phyloP scores from a whole-genome alignment of 2,329 filamentous ascomycete genomes.

The Ophiobolus disseminans region DNA sequence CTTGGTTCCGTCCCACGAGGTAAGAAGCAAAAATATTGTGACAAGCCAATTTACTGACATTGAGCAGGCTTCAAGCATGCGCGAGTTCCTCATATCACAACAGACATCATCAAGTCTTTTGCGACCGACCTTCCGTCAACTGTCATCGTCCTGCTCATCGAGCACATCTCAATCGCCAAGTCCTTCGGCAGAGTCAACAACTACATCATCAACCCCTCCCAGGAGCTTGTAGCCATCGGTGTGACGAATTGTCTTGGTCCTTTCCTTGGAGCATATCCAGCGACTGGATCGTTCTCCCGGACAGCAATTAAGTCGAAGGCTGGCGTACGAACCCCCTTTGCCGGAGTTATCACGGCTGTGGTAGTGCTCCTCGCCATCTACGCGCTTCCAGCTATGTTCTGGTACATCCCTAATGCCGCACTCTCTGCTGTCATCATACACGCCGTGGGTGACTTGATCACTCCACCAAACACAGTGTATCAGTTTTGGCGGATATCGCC shows the following conservation, averaged over 20 bases:
- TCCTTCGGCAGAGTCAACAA: constrained; percentile 96
- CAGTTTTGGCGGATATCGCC: constrained; percentile 96
- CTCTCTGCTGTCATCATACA: constrained; percentile 94
- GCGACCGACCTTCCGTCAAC: constrained; percentile 78
- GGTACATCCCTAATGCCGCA: constrained; percentile 84
- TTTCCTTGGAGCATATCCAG: constrained; percentile 88
- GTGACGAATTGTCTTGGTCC: constrained; percentile 88
- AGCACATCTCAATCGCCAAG: constrained; percentile 97
- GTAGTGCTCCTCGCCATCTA: constrained; percentile 92
- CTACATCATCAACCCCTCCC: constrained; percentile 95
- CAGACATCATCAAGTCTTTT: constrained; percentile 71
- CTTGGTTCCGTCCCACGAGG: constrained; percentile 81
- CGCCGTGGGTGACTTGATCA: constrained; percentile 91
- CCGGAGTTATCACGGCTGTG: constrained; percentile 84
- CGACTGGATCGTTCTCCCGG: constrained; percentile 93
- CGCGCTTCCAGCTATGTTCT: constrained; percentile 87
- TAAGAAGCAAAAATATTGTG: neutral
- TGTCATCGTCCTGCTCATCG: constrained; percentile 91
- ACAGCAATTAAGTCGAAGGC: constrained; percentile 98
- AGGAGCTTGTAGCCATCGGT: constrained; percentile 94
- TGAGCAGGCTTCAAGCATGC: constrained; percentile 72
- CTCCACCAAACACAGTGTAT: constrained; percentile 88
- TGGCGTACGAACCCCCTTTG: constrained; percentile 89
- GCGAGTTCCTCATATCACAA: constrained; percentile 72
- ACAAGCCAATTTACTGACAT: constrained; percentile 5